Evolutionary conservation across 75 land plant genomes (phyloP).

Genomic region (Azolla pinnata): DNA sequence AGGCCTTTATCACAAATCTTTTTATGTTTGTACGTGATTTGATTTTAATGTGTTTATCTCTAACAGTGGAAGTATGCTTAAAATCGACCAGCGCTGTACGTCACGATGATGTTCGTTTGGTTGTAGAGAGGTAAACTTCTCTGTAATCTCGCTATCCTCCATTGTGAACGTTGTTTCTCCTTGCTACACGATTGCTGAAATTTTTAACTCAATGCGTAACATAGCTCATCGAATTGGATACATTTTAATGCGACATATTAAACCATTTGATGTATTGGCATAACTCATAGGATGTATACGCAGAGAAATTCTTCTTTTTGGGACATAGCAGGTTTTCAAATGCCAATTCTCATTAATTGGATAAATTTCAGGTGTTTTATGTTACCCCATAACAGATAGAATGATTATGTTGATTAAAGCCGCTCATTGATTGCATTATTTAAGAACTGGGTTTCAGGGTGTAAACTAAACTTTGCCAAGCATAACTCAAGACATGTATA

Average conservation of each 20-base stretch:
- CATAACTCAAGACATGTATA: no score
- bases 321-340: no score
- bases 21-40: neutral
- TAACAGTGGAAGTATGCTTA: slow-evolving; percentile 67
- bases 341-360: no score
- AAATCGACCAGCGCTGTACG: slow-evolving; percentile 54
- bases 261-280: neutral
- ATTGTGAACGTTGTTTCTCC: slow-evolving; percentile 1
- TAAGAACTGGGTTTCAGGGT: no score
- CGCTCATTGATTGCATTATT: no score
- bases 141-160: neutral
- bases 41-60: neutral
- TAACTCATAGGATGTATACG: neutral
- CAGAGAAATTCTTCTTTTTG: neutral
- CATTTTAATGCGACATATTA: neutral
- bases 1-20: no score
- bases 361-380: no score
- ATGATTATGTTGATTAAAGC: no score
- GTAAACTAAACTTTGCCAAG: no score
- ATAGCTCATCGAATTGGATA: no score
- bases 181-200: neutral
- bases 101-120: slow-evolving; percentile 40
- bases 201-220: no score
- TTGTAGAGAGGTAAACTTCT: slow-evolving; percentile 53
- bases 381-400: no score